Percentiles rank a stretch among this genome's conserved stretches.
Conservation (phyloP, 176 grass and related monocot species). For the Phoenix roebelenii region DNA sequence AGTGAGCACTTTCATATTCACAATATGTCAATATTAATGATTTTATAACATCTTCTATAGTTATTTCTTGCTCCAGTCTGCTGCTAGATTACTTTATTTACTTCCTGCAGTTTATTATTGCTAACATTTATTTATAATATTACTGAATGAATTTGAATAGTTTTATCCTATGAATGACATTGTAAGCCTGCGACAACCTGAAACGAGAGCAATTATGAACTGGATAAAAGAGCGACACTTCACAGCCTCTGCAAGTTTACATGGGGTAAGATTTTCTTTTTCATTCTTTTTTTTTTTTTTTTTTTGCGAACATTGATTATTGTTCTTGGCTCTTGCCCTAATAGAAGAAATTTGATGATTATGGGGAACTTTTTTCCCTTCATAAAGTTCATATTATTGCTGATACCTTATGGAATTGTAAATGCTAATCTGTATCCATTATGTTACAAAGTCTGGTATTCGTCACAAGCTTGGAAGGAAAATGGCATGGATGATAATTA, state of each 20-base stretch:
- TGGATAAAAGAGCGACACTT: slow-evolving; percentile 74
- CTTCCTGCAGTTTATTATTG: slow-evolving; percentile 9
- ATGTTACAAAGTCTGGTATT: too few species aligned
- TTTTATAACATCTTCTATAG: too few species aligned
- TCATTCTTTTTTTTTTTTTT: background rate
- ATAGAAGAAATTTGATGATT: too few species aligned
- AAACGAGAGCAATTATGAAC: slow-evolving; percentile 88
- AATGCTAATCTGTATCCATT: too few species aligned
- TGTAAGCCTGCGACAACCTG: slow-evolving; percentile 59
- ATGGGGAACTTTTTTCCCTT: too few species aligned
- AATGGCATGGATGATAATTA: too few species aligned
- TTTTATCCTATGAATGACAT: slow-evolving; percentile 73
- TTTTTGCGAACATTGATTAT: background rate
- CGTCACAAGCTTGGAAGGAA: too few species aligned
- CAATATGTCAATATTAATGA: slow-evolving; percentile 1
- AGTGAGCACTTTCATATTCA: slow-evolving; percentile 26
- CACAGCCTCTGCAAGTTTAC: slow-evolving; percentile 87
- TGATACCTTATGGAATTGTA: too few species aligned
- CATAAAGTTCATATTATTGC: too few species aligned
- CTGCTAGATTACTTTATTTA: background rate
- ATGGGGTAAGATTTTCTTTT: slow-evolving; percentile 58
- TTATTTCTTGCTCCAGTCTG: too few species aligned
- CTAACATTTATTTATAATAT: slow-evolving; percentile 14
- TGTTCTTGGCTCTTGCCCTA: background rate
- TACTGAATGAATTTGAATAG: slow-evolving; percentile 24